phyloP scores from a whole-genome alignment of 495 filamentous ascomycete species.

The Terfezia claveryi region DNA sequence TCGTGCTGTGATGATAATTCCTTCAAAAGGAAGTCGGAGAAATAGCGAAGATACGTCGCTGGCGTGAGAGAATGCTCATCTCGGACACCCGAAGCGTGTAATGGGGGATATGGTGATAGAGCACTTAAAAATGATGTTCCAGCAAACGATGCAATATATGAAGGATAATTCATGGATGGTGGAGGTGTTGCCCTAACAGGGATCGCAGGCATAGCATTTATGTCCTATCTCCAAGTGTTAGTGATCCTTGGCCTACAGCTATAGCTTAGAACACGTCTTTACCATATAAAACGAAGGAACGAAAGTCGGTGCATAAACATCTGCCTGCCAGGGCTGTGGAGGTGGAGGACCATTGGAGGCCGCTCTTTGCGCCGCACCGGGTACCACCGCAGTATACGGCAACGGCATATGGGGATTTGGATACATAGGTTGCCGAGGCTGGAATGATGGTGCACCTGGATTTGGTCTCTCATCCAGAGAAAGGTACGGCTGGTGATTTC shows the following conservation, averaged over 20 bases:
- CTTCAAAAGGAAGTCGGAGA: too few species aligned
- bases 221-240: neutral
- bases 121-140: conserved; percentile 13
- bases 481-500: too few species aligned
- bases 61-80: too few species aligned
- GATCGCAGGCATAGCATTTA: neutral
- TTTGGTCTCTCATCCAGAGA: too few species aligned
- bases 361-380: too few species aligned
- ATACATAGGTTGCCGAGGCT: too few species aligned
- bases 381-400: too few species aligned
- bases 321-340: conserved; percentile 9
- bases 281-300: conserved; percentile 14
- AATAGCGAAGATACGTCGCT: too few species aligned
- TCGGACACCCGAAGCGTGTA: neutral
- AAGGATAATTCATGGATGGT: conserved; percentile 13
- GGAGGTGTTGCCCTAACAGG: conserved; percentile 9
- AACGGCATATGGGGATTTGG: too few species aligned
- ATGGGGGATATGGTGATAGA: conserved; percentile 10
- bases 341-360: too few species aligned
- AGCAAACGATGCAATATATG: conserved; percentile 16
- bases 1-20: conserved; percentile 6
- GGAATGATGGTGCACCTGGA: too few species aligned
- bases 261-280: conserved; percentile 8
- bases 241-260: neutral
- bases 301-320: conserved; percentile 19